Percentiles rank a stretch among this genome's conserved stretches.
Conservation (phyloP, 495 filamentous ascomycete genomes). For the Hyaloscypha variabilis region DNA sequence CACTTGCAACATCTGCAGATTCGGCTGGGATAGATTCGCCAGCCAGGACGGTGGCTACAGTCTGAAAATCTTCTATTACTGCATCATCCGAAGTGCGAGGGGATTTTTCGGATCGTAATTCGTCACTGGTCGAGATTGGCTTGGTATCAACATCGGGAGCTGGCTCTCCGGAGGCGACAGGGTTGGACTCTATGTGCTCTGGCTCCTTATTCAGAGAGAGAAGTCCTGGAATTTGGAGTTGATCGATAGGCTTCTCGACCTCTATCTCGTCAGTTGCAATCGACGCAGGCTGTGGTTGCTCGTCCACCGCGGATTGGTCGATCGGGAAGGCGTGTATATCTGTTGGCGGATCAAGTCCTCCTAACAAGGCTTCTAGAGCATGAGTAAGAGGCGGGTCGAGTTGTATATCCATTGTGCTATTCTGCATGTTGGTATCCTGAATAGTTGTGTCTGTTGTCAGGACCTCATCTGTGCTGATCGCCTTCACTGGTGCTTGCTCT, state of each 20-base stretch:
- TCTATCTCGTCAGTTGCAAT: background rate
- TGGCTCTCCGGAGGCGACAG: background rate
- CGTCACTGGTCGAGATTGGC: background rate
- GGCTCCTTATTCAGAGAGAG: background rate
- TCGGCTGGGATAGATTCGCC: background rate
- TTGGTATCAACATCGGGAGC: background rate
- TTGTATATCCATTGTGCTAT: constrained; percentile 5
- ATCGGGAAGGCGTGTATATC: background rate
- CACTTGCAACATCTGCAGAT: background rate
- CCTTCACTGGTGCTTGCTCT: background rate
- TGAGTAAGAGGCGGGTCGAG: constrained; percentile 38
- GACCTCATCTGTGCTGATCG: constrained; percentile 1
- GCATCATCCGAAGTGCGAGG: background rate
- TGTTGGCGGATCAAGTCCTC: constrained; percentile 35
- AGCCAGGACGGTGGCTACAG: background rate
- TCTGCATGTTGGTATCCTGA: constrained; percentile 9
- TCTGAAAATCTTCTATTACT: background rate
- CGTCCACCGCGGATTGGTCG: background rate
- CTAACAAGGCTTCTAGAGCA: constrained; percentile 48
- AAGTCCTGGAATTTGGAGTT: background rate
- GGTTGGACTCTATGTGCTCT: background rate
- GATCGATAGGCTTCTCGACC: background rate
- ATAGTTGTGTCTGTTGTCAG: background rate
- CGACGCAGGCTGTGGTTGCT: background rate
- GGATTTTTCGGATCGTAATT: background rate